Conservation (phyloP, 495 filamentous ascomycete species). For the Polyplosphaeria fusca region DNA sequence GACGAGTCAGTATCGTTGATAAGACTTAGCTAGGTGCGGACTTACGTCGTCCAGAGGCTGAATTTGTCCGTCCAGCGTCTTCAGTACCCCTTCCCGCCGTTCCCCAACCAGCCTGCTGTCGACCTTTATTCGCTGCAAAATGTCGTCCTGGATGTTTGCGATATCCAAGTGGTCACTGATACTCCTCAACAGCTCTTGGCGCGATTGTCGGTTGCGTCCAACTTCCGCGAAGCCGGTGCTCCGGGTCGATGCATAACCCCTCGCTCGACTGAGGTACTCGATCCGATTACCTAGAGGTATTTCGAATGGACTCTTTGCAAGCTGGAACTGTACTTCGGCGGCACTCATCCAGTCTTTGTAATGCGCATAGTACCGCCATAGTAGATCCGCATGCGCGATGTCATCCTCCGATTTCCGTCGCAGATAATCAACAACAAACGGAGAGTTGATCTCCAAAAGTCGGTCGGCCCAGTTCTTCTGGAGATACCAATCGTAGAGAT, state of each 20-base stretch:
- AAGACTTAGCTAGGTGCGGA: neutral
- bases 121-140: slow-evolving; percentile 72
- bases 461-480: slow-evolving; percentile 75
- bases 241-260: slow-evolving; percentile 77
- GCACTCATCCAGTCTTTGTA: slow-evolving; percentile 77
- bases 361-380: slow-evolving; percentile 85
- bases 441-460: slow-evolving; percentile 76
- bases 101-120: slow-evolving; percentile 64
- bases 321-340: slow-evolving; percentile 75
- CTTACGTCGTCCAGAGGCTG: slow-evolving; percentile 70
- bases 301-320: slow-evolving; percentile 75
- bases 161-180: slow-evolving; percentile 85
- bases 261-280: slow-evolving; percentile 81
- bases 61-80: slow-evolving; percentile 69
- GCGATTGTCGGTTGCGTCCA: slow-evolving; percentile 54
- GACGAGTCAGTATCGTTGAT: slow-evolving; percentile 1
- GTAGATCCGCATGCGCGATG: slow-evolving; percentile 77
- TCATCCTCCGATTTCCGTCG: slow-evolving; percentile 64
- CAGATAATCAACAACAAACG: slow-evolving; percentile 83
- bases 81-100: slow-evolving; percentile 57
- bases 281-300: slow-evolving; percentile 76
- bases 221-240: slow-evolving; percentile 59
- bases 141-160: slow-evolving; percentile 90
- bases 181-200: slow-evolving; percentile 74
- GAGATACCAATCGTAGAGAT: slow-evolving; percentile 96